A percentile compares a stretch with the other conserved stretches of the same genome.
Evolutionary conservation across 164 flowering plant genomes (phyloP).

Genomic region (Stephania cephalantha): DNA sequence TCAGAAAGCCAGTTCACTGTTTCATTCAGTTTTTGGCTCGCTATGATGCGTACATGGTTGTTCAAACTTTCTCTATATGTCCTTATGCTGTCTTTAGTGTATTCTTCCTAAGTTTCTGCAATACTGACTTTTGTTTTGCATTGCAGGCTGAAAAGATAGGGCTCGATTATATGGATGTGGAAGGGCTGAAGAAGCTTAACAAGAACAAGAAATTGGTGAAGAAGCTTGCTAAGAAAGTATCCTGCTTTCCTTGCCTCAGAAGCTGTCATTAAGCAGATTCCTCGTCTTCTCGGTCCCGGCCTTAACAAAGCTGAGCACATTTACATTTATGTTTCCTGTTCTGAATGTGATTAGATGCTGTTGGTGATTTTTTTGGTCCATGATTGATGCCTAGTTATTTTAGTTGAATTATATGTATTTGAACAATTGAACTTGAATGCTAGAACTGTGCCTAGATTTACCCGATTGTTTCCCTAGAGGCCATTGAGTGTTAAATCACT

Average conservation of each 20-base stretch:
- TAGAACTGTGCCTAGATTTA: not conserved
- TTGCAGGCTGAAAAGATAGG: slow-evolving; percentile 56
- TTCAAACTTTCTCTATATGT: not conserved
- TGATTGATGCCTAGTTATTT: too few relatives aligned
- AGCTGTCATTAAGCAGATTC: slow-evolving; percentile 63
- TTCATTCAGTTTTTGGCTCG: slow-evolving; percentile 16
- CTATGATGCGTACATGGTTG: slow-evolving; percentile 12
- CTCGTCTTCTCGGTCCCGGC: slow-evolving; percentile 65
- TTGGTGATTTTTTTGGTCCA: too few relatives aligned
- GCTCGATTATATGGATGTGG: slow-evolving; percentile 60
- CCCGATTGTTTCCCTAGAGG: not conserved
- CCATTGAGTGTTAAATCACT: not conserved
- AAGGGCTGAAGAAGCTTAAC: slow-evolving; percentile 55
- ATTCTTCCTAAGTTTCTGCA: not conserved
- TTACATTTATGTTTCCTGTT: not conserved
- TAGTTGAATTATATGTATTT: not conserved
- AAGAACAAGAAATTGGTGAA: slow-evolving; percentile 65
- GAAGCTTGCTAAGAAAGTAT: slow-evolving; percentile 54
- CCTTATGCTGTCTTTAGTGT: not conserved
- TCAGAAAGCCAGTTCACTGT: slow-evolving; percentile 16
- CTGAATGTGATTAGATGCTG: not conserved
- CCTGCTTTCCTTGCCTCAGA: slow-evolving; percentile 66
- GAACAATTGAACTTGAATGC: not conserved
- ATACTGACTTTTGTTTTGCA: not conserved
- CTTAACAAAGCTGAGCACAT: slow-evolving; percentile 60